phyloP scores from a whole-genome alignment of 2,329 filamentous ascomycete species.

The Diaporthe aspalathi region DNA sequence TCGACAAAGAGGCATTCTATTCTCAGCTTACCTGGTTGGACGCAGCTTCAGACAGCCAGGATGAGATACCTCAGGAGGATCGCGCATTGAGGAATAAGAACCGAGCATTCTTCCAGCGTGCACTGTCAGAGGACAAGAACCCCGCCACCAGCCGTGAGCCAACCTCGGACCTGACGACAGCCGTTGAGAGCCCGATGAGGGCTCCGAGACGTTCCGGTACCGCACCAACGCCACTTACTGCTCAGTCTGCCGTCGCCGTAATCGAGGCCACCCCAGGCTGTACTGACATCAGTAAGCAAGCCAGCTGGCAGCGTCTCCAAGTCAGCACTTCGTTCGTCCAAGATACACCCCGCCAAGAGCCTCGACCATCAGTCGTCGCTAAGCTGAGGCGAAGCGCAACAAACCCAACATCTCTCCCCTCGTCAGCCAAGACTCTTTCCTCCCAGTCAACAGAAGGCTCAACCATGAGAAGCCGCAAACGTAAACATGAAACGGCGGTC shows the following conservation, averaged over 20 bases:
- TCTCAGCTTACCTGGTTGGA: conserved; percentile 50
- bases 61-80: conserved; percentile 47
- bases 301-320: conserved; percentile 28
- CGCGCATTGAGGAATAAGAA: conserved; percentile 48
- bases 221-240: not conserved
- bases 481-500: conserved; percentile 55
- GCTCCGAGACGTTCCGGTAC: not conserved
- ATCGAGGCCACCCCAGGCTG: conserved; percentile 32
- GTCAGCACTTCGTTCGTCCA: conserved; percentile 45
- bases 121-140: conserved; percentile 15
- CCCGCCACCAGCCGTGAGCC: conserved; percentile 10
- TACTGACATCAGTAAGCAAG: not conserved
- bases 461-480: conserved; percentile 60
- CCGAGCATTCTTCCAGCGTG: conserved; percentile 43
- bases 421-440: conserved; percentile 38
- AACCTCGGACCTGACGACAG: not conserved
- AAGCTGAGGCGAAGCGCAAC: conserved; percentile 47
- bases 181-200: not conserved
- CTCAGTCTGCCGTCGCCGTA: not conserved
- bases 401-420: conserved; percentile 45
- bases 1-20: conserved; percentile 61
- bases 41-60: conserved; percentile 43
- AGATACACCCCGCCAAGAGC: conserved; percentile 48
- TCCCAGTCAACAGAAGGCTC: conserved; percentile 38
- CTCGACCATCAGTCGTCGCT: conserved; percentile 38